Percentiles rank a stretch among this genome's conserved stretches.
Evolutionary conservation across 441 rosid genomes (phyloP).

Genomic region (Jatropha multifida): DNA sequence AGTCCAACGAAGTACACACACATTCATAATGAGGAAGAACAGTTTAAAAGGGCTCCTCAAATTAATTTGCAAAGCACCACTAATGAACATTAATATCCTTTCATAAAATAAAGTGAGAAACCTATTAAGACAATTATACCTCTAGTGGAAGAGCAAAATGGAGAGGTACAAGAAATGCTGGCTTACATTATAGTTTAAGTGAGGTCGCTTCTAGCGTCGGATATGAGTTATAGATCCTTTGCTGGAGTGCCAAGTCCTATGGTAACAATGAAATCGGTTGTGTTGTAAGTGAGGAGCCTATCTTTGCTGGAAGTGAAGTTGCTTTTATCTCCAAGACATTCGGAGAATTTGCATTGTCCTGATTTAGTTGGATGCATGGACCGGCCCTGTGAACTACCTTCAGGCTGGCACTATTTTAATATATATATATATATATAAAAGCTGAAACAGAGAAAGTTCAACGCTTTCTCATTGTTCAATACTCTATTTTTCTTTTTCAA

Average conservation of each 20-base stretch:
- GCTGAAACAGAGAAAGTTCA: no score
- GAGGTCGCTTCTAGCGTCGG: constrained; percentile 68
- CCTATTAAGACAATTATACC: not conserved
- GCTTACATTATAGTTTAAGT: constrained; percentile 66
- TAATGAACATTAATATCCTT: not conserved
- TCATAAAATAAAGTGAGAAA: not conserved
- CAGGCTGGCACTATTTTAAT: not conserved
- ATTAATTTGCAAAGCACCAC: no score
- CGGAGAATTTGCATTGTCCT: constrained; percentile 26
- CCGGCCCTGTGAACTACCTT: constrained; percentile 58
- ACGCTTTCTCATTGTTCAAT: no score
- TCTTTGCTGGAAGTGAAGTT: constrained; percentile 45
- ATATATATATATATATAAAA: no score
- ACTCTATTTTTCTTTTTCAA: no score
- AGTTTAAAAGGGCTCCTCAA: constrained; percentile 50
- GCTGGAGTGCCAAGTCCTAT: constrained; percentile 69
- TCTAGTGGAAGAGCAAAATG: constrained; percentile 53
- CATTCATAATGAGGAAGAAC: constrained; percentile 37
- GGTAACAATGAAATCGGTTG: constrained; percentile 61
- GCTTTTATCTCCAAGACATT: constrained; percentile 36
- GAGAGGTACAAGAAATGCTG: constrained; percentile 52
- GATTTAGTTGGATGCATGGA: constrained; percentile 50
- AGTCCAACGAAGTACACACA: constrained; percentile 73
- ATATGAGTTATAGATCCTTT: constrained; percentile 51
- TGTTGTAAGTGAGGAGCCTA: constrained; percentile 49